Base-by-base conservation (phyloP, 768 basidiomycete genomes). In the Solioccasus polychromus region DNA sequence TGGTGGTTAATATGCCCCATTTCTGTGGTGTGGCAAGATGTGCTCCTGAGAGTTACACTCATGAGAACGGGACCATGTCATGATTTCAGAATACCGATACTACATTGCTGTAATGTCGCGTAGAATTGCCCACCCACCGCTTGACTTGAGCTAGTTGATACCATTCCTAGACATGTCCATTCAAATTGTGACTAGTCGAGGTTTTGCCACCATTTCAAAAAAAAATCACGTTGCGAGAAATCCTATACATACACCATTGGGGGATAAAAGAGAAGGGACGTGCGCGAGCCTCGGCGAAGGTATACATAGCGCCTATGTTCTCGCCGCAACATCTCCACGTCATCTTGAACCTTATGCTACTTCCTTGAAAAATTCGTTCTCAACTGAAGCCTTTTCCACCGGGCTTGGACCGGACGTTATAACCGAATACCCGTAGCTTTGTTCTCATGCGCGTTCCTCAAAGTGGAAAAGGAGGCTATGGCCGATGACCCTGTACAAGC, bases 401-500 rank as follows among this genome's bases (percentile, higher is more conserved):
- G 31, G 26, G n/a, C 30, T 12, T 15, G 36, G 18, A 36, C 20
- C 11, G 25, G 39, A 36, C 17, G 6, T 24, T 28, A 29, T 22
- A 32, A 14, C 14, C 8, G 31, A 34, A 25, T 15, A 26, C n/a
- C n/a, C n/a, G n/a, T n/a, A n/a, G n/a, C n/a, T 28, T 32, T 12
- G 10, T 25, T 29, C 28, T 19, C 37, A 30, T 31, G 7, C 11
- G 11, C 17, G 38, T 39, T 22, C 45, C 30, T n/a, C n/a, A 10
- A 25, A 31, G 8, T 22, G 37, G 38, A 25, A 50, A 20, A 20
- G n/a, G 8, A 14, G 12, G 26, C 25, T 50, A 59, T 49, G 39
- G 7, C 37, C 44, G 28, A 45, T 54, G 45, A 29, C 63, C 44
- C 11, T 62, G 50, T 18, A 80, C 76, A 47, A 88, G 61, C 58